Evolutionary conservation across 495 filamentous ascomycete species (phyloP).

Genomic region (Penicillium silybi): DNA sequence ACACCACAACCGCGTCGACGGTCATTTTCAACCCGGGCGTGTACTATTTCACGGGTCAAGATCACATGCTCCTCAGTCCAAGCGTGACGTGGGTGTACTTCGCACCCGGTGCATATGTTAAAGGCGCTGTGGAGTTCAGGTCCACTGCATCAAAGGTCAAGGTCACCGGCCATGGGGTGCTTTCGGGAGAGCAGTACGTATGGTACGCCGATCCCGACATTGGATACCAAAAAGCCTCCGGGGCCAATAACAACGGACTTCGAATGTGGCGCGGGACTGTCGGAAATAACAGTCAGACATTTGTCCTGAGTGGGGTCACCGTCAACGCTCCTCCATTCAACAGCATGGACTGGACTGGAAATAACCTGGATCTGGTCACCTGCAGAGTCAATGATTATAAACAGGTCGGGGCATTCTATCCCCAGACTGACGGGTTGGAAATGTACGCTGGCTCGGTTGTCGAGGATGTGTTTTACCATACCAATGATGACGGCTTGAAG

Average conservation of each 20-base stretch:
- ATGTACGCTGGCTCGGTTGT: background rate
- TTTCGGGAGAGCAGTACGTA: slow-evolving; percentile 29
- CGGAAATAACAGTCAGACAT: no score
- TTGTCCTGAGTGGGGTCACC: background rate
- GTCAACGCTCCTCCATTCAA: background rate
- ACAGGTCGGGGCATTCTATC: background rate
- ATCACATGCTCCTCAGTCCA: background rate
- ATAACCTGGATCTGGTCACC: background rate
- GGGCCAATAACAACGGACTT: no score
- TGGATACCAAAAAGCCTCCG: no score
- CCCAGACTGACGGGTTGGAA: background rate
- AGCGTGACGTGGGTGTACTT: slow-evolving; percentile 22
- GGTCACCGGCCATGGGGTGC: slow-evolving; percentile 24
- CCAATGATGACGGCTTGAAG: background rate
- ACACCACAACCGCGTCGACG: background rate
- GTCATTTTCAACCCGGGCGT: background rate
- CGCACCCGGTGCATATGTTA: slow-evolving; percentile 29
- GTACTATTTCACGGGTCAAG: background rate
- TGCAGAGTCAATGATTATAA: background rate
- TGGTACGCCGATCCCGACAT: background rate
- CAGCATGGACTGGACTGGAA: background rate
- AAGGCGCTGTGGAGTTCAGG: slow-evolving; percentile 23
- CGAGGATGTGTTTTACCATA: background rate
- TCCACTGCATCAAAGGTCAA: slow-evolving; percentile 3
- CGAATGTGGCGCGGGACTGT: no score